A percentile compares a stretch with the other conserved stretches of the same genome.
These are phyloP conservation scores for Zychaea mexicana DNA, from an alignment of 371 early-diverging fungal species.

Conservation along the genomic window DNA sequence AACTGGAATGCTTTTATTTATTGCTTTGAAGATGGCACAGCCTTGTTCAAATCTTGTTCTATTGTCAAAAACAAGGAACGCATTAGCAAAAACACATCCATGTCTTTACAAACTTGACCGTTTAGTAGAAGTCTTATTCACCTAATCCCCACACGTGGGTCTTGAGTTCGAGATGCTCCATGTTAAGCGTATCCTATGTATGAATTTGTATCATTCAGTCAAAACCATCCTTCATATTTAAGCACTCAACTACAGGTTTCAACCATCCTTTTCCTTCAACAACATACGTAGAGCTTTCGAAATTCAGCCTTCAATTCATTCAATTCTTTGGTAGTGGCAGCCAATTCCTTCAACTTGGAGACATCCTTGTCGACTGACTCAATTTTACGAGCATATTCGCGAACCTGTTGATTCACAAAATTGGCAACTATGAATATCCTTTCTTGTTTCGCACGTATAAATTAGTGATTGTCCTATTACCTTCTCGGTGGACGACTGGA, in stretches of 20 bases:
- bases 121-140: constrained; percentile 1
- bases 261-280: not conserved
- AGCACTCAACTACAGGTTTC: not conserved
- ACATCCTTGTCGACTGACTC: constrained; percentile 72
- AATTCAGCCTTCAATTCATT: constrained; percentile 64
- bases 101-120: not conserved
- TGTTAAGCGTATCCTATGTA: constrained; percentile 67
- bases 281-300: constrained; percentile 65
- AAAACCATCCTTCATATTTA: not conserved
- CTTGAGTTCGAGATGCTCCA: constrained; percentile 76
- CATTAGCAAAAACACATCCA: not conserved
- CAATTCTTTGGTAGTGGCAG: constrained; percentile 71
- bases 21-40: constrained; percentile 12
- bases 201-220: too few relatives aligned
- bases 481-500: constrained; percentile 76
- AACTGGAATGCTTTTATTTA: not conserved
- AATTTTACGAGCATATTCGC: constrained; percentile 77
- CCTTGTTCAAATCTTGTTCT: constrained; percentile 27
- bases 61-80: not conserved
- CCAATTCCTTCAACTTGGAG: constrained; percentile 52
- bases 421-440: not conserved
- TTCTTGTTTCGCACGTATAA: not conserved
- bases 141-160: constrained; percentile 78
- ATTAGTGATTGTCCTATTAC: constrained; percentile 34
- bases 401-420: constrained; percentile 43